Evolutionary conservation across 2,329 filamentous ascomycete genomes (phyloP), one percentile per base, ranked within the genome.

Genomic region (Emmonsiellopsis sp.): DNA sequence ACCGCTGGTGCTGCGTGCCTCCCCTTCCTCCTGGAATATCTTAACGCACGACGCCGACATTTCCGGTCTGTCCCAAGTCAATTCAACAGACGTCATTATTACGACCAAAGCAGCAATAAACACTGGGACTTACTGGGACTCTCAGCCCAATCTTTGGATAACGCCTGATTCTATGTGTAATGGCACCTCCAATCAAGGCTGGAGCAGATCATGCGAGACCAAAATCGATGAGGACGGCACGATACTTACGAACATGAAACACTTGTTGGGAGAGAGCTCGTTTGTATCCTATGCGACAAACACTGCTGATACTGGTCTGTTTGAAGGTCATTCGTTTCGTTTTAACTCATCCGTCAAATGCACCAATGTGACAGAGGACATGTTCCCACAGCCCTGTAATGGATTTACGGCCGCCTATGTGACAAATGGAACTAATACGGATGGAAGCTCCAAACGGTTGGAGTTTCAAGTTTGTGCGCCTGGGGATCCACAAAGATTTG

Each of bases 311-410:
- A 55, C 49, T 31, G 53, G 53, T 13, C 49, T 55, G 27, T 52
- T 52, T n/a, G 21, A 51, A 32, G 40, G 43, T n/a, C 53, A 55
- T 48, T n/a, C 31, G 6, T 52, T 55, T 17, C 53, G 53, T 27
- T 47, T 55, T 31, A 55, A 55, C 34, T 52, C 53, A 27, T 52
- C 49, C 21, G 42, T 55, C 11, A 6, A 45, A 3, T 55, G 53
- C 42, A 45, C 21, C 7, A 48, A 40, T 33, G 37, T 52, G 3
- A 39, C 49, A 8, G 42, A 45, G n/a, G 44, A 42, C 43, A 31
- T 45, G 17, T 53, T 46, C 33, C 51, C 51, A 46, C 33, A 10
- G 14, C 33, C 51, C 3, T 53, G 51, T 31, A 34, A 34, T 32
- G 33, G 42, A 3, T 46, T 47, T 34, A 48, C 42, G 5, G 6